phyloP scores from a whole-genome alignment of 1,284 basidiomycete species.

The Ceratobasidium sp. region DNA sequence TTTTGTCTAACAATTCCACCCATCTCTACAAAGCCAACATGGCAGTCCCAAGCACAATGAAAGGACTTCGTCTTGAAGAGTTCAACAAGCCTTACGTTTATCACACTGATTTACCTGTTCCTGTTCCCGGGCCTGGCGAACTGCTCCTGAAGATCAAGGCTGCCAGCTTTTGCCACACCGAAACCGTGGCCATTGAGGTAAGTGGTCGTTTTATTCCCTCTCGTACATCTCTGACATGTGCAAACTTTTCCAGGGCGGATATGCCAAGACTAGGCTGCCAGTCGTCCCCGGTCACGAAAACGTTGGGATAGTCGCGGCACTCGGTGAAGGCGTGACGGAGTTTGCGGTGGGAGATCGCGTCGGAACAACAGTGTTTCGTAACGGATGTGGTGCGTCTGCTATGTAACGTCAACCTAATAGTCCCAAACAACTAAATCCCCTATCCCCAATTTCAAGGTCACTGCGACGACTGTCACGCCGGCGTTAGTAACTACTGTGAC shows the following conservation, averaged over 20 bases:
- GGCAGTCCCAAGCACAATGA: constrained; percentile 39
- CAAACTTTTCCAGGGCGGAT: constrained; percentile 30
- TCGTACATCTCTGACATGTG: neutral
- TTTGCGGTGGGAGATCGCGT: constrained; percentile 37
- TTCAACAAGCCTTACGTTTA: constrained; percentile 44
- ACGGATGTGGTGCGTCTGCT: constrained; percentile 14
- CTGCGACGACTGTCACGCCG: constrained; percentile 37
- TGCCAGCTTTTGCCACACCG: constrained; percentile 46
- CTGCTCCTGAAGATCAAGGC: constrained; percentile 57
- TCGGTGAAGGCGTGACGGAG: constrained; percentile 37
- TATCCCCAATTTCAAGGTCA: constrained; percentile 2
- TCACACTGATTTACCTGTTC: constrained; percentile 42
- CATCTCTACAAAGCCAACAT: neutral
- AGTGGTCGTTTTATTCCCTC: neutral
- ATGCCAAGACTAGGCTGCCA: constrained; percentile 24
- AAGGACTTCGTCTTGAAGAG: constrained; percentile 41
- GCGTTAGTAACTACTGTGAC: constrained; percentile 31
- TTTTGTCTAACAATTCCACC: too few relatives aligned
- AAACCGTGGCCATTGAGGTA: constrained; percentile 33
- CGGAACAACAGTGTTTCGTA: constrained; percentile 24
- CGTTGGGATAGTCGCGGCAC: constrained; percentile 40
- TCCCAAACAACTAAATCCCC: neutral
- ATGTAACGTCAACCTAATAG: too few relatives aligned
- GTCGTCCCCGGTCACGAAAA: constrained; percentile 41
- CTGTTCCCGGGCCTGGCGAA: constrained; percentile 51